Percentiles rank a stretch among this genome's conserved stretches.
Conservation (phyloP, 768 basidiomycete genomes). For the Boletus bicolor region DNA sequence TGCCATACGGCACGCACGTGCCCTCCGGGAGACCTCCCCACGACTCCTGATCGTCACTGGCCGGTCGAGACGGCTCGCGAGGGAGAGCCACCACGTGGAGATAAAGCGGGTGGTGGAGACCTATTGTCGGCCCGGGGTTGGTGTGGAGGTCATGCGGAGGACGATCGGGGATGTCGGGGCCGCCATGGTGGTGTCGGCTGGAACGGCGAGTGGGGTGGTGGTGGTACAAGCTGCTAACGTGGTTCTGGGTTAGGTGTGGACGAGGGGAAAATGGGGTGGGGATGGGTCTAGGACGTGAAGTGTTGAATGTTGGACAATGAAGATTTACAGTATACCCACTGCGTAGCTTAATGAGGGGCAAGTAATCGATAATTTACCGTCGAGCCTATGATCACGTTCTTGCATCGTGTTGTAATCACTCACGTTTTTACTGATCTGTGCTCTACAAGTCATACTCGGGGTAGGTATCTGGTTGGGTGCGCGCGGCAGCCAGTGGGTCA, state of each 20-base stretch:
- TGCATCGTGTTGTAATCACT: not conserved
- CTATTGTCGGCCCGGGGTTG: slow-evolving; percentile 2
- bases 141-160: slow-evolving; percentile 48
- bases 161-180: slow-evolving; percentile 86
- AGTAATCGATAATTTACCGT: not conserved
- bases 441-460: too few relatives aligned
- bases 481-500: too few relatives aligned
- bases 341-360: not conserved
- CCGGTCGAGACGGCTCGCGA: slow-evolving; percentile 69
- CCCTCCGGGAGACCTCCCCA: slow-evolving; percentile 25
- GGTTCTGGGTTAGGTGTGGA: not conserved
- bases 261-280: not conserved
- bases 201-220: slow-evolving; percentile 52
- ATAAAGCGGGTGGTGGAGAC: slow-evolving; percentile 59
- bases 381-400: not conserved
- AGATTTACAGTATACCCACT: not conserved
- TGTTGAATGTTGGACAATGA: too few relatives aligned
- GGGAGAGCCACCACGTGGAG: slow-evolving; percentile 71
- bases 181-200: slow-evolving; percentile 62
- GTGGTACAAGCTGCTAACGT: slow-evolving; percentile 62
- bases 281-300: too few relatives aligned
- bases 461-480: too few relatives aligned
- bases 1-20: slow-evolving; percentile 44
- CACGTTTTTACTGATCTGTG: too few relatives aligned
- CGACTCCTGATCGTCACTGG: slow-evolving; percentile 67